Evolutionary conservation across 1,139 yeast genomes (phyloP).

Genomic region (Yamadazyma triangularis): DNA sequence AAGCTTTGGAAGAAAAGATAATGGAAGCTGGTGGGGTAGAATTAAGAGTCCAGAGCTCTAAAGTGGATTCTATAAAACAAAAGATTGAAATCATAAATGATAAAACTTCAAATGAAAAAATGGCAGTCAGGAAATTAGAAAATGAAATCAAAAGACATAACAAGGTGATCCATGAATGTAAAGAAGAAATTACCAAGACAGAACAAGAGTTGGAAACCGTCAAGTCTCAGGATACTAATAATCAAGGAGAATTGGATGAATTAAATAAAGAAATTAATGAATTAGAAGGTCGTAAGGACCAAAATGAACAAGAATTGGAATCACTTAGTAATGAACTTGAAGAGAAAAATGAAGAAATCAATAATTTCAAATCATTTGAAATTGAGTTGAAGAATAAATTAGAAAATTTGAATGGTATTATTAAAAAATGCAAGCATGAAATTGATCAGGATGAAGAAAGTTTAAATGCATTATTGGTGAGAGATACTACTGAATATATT

Average conservation of each 20-base stretch:
- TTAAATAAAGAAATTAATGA: conserved; percentile 23
- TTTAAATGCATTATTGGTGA: conserved; percentile 37
- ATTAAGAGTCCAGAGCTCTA: conserved; percentile 73
- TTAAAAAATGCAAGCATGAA: conserved; percentile 38
- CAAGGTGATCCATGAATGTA: conserved; percentile 41
- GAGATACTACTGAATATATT: conserved; percentile 51
- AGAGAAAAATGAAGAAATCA: conserved; percentile 49
- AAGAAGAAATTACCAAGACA: conserved; percentile 27
- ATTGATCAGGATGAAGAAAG: conserved; percentile 34
- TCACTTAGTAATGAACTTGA: conserved; percentile 43
- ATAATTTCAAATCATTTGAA: conserved; percentile 62
- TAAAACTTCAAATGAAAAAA: conserved; percentile 57
- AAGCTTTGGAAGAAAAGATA: conserved; percentile 64
- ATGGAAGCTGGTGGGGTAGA: conserved; percentile 92
- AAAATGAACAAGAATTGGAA: conserved; percentile 32
- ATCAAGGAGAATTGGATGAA: conserved; percentile 29
- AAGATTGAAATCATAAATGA: conserved; percentile 59
- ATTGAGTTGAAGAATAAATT: conserved; percentile 63
- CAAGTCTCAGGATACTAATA: conserved; percentile 26
- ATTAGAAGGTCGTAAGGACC: conserved; percentile 25
- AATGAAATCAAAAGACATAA: conserved; percentile 59
- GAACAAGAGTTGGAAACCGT: conserved; percentile 27
- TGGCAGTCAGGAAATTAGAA: conserved; percentile 60
- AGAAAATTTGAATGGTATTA: conserved; percentile 48
- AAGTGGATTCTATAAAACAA: conserved; percentile 72